Evolutionary conservation across 225 moss, liverwort and hornwort genomes (phyloP), one percentile per base, ranked within the genome.

Genomic region (Polytrichum commune): DNA sequence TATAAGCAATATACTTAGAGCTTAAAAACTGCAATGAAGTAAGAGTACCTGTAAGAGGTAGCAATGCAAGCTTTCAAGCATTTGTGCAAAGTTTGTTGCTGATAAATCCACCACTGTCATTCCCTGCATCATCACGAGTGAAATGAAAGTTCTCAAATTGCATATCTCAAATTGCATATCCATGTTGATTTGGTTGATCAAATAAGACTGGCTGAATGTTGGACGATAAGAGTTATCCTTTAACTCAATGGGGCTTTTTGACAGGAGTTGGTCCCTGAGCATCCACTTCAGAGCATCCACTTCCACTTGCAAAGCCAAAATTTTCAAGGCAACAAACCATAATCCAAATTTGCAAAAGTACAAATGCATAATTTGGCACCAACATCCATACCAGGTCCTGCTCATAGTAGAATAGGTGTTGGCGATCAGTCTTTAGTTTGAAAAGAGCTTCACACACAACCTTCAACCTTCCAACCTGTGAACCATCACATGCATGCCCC

Each of bases 41-140:
- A 32, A 46, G 29, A 61, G 55, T 65, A 93, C 96, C 93, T 93
- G 80, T 77, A 96, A 80, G 80, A 96, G 96, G 53, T 96, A 96
- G 69, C 86, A 81, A 60, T 96, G 96, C 81, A 96, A 75, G 86
- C 90, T 89, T 66, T 96, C 96, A 8, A 96, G 81, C 19, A 92
- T 92, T 83, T 96, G 96, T 54, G 93, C 90, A 63, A 96, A 96
- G 13, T 89, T 88, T 18, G 92, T 96, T 4, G 90, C 96, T 3
- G 93, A 93, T 54, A 96, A 76, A 65, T 96, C 84, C 70, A 96
- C 89, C 81, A 96, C 93, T 27, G 90, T 92, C 82, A 93, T 85
- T 18, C 93, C 93, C 93, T 96, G 77, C 63, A 78, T 29, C 63
- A 28, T 29, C 25, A 63, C 5, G 25, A 28, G n/a, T n/a, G n/a